A percentile compares a stretch with the other conserved stretches of the same genome.
These are phyloP conservation scores for Crithidia fasciculata DNA, from an alignment of 208 protist species.

Conservation along the genomic window DNA sequence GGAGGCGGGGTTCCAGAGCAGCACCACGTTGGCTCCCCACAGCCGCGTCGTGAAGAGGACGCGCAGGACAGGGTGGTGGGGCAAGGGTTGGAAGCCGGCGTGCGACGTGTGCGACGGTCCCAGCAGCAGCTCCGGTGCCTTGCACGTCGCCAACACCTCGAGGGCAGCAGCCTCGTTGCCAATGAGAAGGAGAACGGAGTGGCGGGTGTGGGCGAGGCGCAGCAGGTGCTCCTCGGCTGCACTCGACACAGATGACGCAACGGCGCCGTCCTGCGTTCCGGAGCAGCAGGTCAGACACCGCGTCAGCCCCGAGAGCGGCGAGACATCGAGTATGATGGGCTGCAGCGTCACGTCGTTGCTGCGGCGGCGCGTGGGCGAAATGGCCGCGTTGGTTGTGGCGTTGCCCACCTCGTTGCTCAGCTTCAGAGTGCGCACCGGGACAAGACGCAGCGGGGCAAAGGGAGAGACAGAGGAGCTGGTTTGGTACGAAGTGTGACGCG, in stretches of 20 bases:
- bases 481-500: not conserved
- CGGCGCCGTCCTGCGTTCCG: constrained; percentile 21
- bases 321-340: constrained; percentile 74
- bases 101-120: constrained; percentile 16
- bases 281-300: constrained; percentile 52
- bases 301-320: constrained; percentile 45
- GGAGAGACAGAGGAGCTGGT: constrained; percentile 10
- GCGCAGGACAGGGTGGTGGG: constrained; percentile 40
- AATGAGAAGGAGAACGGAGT: constrained; percentile 78
- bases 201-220: constrained; percentile 57
- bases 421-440: constrained; percentile 59
- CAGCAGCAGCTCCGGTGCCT: constrained; percentile 57
- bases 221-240: constrained; percentile 69
- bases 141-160: constrained; percentile 40
- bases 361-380: constrained; percentile 16
- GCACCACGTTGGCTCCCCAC: constrained; percentile 71
- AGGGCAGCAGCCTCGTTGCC: constrained; percentile 49
- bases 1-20: constrained; percentile 57
- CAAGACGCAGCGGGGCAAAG: constrained; percentile 21
- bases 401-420: constrained; percentile 52
- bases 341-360: constrained; percentile 41
- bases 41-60: constrained; percentile 66
- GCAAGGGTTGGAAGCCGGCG: constrained; percentile 48
- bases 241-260: constrained; percentile 28
- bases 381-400: not conserved